phyloP scores from a whole-genome alignment of 768 basidiomycete species.

The Podaxis mareebaensis region DNA sequence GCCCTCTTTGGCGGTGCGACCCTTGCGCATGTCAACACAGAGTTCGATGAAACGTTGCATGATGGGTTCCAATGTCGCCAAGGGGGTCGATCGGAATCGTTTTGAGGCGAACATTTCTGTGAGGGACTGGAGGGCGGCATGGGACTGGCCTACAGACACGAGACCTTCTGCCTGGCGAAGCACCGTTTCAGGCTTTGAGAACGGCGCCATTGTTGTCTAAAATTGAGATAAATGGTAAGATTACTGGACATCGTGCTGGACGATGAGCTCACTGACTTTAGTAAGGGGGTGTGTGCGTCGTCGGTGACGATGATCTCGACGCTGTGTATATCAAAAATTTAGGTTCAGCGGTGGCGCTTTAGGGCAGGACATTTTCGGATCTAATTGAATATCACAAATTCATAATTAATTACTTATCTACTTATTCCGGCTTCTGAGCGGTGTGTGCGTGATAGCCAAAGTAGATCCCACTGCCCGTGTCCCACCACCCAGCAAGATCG shows the following conservation, averaged over 20 bases:
- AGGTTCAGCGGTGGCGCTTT: slow-evolving; percentile 2
- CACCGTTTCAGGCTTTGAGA: slow-evolving; percentile 87
- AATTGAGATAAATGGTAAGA: background rate
- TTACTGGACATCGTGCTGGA: background rate
- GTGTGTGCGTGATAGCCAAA: background rate
- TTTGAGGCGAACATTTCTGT: slow-evolving; percentile 93
- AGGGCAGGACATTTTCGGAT: slow-evolving; percentile 5
- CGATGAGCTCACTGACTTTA: slow-evolving; percentile 8
- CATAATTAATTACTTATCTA: background rate
- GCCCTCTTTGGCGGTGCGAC: slow-evolving; percentile 90
- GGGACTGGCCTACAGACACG: slow-evolving; percentile 86
- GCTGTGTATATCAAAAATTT: slow-evolving; percentile 14
- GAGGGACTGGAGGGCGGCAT: slow-evolving; percentile 87
- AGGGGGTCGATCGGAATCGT: slow-evolving; percentile 89
- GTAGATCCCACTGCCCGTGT: background rate
- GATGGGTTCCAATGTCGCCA: slow-evolving; percentile 90
- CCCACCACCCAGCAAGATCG: background rate
- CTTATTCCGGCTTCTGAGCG: background rate
- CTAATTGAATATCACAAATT: background rate
- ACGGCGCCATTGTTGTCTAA: slow-evolving; percentile 70
- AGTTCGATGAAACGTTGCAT: slow-evolving; percentile 95
- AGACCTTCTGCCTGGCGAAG: slow-evolving; percentile 94
- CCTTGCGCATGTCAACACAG: slow-evolving; percentile 93
- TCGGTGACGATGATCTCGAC: slow-evolving; percentile 4
- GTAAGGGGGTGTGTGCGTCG: slow-evolving; percentile 2